Conservation (phyloP, 257 asterid genomes). For the Lavandula angustifolia region DNA sequence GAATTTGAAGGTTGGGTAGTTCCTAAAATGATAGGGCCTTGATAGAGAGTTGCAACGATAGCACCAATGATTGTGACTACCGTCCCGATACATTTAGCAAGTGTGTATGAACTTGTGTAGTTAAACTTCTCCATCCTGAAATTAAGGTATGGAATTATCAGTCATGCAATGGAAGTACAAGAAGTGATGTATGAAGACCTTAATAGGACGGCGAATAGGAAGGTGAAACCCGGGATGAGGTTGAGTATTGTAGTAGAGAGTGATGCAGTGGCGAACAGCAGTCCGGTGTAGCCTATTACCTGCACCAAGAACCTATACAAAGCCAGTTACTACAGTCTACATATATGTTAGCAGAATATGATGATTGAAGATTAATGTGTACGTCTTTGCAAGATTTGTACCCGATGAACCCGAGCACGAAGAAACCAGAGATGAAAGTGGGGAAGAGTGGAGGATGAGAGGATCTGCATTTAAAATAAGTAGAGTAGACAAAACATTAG, state of each 20-base stretch:
- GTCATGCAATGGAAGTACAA: background rate
- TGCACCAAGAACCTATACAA: conserved; percentile 51
- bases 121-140: conserved; percentile 57
- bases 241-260: conserved; percentile 58
- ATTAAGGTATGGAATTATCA: background rate
- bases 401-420: conserved; percentile 70
- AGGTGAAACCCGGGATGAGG: conserved; percentile 70
- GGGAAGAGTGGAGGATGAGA: conserved; percentile 44
- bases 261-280: conserved; percentile 53
- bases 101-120: conserved; percentile 40
- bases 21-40: conserved; percentile 51
- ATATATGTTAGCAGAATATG: too few relatives aligned
- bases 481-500: background rate
- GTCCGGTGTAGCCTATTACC: conserved; percentile 55
- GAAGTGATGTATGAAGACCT: conserved; percentile 38
- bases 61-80: conserved; percentile 57
- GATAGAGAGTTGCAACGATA: conserved; percentile 48
- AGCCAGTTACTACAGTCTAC: too few relatives aligned
- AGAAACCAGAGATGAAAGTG: conserved; percentile 50
- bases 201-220: conserved; percentile 54
- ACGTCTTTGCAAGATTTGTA: conserved; percentile 26
- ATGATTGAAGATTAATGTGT: too few relatives aligned
- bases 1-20: background rate
- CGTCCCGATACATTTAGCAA: conserved; percentile 57
- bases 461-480: conserved; percentile 41